Conservation (phyloP, 1,284 basidiomycete species). For the Xerocomus minutiporus region DNA sequence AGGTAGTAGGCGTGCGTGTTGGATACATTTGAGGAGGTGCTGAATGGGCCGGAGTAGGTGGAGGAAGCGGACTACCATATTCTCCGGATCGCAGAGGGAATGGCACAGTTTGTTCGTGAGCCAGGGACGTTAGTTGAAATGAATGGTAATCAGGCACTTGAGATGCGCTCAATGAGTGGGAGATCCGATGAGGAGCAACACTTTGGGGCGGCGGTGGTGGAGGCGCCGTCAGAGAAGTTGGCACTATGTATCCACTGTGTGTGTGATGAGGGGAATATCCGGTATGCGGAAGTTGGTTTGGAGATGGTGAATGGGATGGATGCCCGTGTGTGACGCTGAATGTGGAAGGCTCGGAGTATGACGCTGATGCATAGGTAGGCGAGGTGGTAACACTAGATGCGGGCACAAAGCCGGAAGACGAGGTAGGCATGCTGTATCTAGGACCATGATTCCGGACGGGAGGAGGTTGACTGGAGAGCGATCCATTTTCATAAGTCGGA, state of each 20-base stretch:
- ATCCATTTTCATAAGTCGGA: constrained; percentile 49
- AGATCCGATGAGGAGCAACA: constrained; percentile 17
- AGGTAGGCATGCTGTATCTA: constrained; percentile 61
- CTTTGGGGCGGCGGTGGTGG: constrained; percentile 20
- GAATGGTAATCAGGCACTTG: constrained; percentile 26
- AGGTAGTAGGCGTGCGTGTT: constrained; percentile 28
- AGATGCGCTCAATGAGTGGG: constrained; percentile 25
- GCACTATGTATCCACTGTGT: constrained; percentile 25
- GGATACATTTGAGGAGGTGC: constrained; percentile 29
- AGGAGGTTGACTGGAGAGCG: constrained; percentile 29
- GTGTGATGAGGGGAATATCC: constrained; percentile 35
- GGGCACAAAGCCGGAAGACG: constrained; percentile 67
- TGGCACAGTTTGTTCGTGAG: constrained; percentile 21
- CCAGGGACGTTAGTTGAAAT: constrained; percentile 21
- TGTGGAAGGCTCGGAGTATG: constrained; percentile 45
- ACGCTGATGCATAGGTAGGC: constrained; percentile 24
- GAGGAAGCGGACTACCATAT: constrained; percentile 17
- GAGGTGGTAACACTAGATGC: constrained; percentile 31
- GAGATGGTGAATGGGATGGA: constrained; percentile 28
- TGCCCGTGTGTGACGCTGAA: constrained; percentile 41
- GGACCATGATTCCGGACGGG: constrained; percentile 44
- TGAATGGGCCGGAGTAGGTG: constrained; percentile 25
- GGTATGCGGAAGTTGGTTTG: constrained; percentile 13
- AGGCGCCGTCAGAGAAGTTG: constrained; percentile 6
- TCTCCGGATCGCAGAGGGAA: constrained; percentile 28